phyloP scores from a whole-genome alignment of 225 moss, liverwort and hornwort genomes.

The Bryum argenteum region DNA sequence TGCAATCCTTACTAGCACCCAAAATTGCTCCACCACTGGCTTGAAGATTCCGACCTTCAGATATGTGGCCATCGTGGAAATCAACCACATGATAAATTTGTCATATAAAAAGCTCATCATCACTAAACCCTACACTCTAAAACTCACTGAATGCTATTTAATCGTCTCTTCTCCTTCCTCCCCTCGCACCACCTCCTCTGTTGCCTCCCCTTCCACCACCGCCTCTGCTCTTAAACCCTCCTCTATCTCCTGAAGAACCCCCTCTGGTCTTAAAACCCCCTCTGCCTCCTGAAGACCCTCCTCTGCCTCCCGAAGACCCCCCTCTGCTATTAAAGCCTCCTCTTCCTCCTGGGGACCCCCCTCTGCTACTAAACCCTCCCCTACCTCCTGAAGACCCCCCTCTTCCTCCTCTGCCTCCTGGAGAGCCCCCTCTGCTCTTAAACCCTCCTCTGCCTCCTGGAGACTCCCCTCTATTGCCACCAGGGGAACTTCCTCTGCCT shows the following conservation, averaged over 20 bases:
- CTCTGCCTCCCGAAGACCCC: slow-evolving; percentile 22
- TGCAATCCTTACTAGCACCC: not conserved
- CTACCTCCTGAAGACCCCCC: slow-evolving; percentile 22
- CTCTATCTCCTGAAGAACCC: slow-evolving; percentile 35
- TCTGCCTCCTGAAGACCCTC: slow-evolving; percentile 17
- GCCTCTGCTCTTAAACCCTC: slow-evolving; percentile 39
- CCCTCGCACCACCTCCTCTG: slow-evolving; percentile 16
- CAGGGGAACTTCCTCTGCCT: not conserved
- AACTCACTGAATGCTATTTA: not conserved
- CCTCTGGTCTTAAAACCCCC: slow-evolving; percentile 38
- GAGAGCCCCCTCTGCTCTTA: slow-evolving; percentile 24
- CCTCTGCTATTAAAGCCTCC: slow-evolving; percentile 41
- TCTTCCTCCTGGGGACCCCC: slow-evolving; percentile 37
- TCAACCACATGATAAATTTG: not conserved
- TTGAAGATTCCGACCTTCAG: not conserved
- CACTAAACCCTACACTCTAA: slow-evolving; percentile 7
- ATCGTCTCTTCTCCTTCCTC: slow-evolving; percentile 16
- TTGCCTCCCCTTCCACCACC: slow-evolving; percentile 29
- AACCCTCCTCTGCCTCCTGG: slow-evolving; percentile 19
- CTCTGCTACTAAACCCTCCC: slow-evolving; percentile 38
- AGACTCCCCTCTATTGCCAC: slow-evolving; percentile 14
- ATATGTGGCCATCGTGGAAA: not conserved
- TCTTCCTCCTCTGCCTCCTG: slow-evolving; percentile 38
- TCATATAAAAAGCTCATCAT: not conserved
- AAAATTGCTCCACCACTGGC: too few species aligned